Conservation (phyloP, 768 basidiomycete species). For the Trametes gibbosa region DNA sequence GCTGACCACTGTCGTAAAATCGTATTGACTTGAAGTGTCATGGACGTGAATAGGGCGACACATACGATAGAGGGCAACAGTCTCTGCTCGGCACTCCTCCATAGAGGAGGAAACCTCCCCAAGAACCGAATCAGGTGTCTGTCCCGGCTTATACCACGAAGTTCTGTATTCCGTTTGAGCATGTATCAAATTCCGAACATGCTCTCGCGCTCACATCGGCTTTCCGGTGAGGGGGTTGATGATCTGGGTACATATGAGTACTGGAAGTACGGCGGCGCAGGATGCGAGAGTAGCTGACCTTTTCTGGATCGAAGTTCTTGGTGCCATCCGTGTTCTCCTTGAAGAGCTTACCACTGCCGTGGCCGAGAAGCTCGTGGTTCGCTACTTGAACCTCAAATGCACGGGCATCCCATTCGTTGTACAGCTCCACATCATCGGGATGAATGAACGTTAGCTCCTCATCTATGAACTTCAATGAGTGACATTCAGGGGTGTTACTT, state of each 20-base stretch:
- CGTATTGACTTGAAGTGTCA: too few relatives aligned
- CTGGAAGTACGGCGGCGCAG: too few relatives aligned
- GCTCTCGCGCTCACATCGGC: conserved; percentile 50
- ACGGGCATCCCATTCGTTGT: conserved; percentile 73
- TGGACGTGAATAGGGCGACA: conserved; percentile 2
- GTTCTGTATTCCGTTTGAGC: conserved; percentile 38
- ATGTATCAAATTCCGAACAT: neutral
- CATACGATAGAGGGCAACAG: conserved; percentile 78
- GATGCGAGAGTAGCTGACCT: conserved; percentile 31
- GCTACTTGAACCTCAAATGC: conserved; percentile 89
- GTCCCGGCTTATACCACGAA: conserved; percentile 88
- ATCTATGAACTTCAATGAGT: conserved; percentile 37
- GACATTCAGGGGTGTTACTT: neutral
- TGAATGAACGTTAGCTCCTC: conserved; percentile 82
- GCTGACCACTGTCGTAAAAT: conserved; percentile 54
- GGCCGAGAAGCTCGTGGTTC: conserved; percentile 85
- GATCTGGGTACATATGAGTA: conserved; percentile 41
- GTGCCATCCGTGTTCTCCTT: conserved; percentile 72
- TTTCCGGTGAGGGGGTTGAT: conserved; percentile 81
- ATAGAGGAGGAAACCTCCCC: conserved; percentile 88
- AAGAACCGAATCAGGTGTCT: conserved; percentile 77
- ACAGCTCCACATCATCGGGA: conserved; percentile 70
- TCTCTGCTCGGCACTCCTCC: conserved; percentile 92
- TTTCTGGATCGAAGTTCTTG: conserved; percentile 78
- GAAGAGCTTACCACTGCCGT: conserved; percentile 83